Evolutionary conservation across 352 stramenopile genomes (phyloP), one percentile per base, ranked within the genome.

Genomic region (Stramenopiles sp.): DNA sequence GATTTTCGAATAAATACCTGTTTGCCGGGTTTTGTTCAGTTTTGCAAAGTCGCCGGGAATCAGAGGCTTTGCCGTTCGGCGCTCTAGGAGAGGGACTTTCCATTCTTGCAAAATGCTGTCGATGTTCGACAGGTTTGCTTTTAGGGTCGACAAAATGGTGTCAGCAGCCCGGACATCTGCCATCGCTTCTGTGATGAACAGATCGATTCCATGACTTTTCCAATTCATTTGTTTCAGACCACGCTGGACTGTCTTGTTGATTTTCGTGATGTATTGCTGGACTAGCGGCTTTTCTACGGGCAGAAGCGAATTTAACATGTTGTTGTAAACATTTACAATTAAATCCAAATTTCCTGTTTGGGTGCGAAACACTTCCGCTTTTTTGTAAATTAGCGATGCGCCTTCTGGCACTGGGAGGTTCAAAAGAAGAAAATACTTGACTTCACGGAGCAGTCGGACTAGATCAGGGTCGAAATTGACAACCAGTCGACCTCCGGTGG

Each of bases 391-490:
- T 78, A 95, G 86, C 3, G 98, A 80, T 1, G 93, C 94, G 0
- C 89, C 94, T 33, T 88, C 85, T 1, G 94, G 94, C 18, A 98
- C 93, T 3, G 91, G 86, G n/a, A 98, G 89, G 69, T 84, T 90
- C 0, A 98, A 82, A 18, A 96, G 79, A 18, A 94, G 83, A 75
- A 98, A 87, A 79, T 98, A 98, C 78, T 98, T 98, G 74, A 98
- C 95, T 82, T 98, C 94, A 30, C 94, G 88, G 36, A 98, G 81
- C 32, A 98, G 83, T 34, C 95, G 91, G 73, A 98, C 92, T 1
- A 98, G 84, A 31, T 91, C 91, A 4, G 94, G 89, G 73, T 98
- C 94, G 74, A 98, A 98, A 80, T 98, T 98, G 0, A 98, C 94
- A 4, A 87, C 83, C 0, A 98, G 90, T 1, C 87, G 83, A 33